These are phyloP conservation scores for Aegilops tauschii DNA, from an alignment of 176 grass and related monocot species.

Conservation along the genomic window DNA sequence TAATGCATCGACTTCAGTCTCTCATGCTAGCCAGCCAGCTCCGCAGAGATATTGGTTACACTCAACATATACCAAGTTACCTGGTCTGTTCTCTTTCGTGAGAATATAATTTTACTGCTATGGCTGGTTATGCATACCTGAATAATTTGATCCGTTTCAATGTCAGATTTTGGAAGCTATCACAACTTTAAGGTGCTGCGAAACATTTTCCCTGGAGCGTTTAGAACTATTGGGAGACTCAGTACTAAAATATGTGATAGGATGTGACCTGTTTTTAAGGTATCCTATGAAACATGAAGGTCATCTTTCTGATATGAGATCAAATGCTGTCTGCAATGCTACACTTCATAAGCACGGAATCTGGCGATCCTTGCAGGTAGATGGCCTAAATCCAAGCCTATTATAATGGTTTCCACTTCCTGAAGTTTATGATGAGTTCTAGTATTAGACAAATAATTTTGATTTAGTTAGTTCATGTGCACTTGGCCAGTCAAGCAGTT, in stretches of 20 bases:
- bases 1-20: slow-evolving; percentile 88
- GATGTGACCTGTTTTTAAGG: slow-evolving; percentile 72
- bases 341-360: slow-evolving; percentile 85
- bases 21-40: slow-evolving; percentile 84
- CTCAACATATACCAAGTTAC: slow-evolving; percentile 47
- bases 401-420: slow-evolving; percentile 25
- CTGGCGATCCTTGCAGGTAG: slow-evolving; percentile 68
- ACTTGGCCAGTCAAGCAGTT: neutral
- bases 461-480: slow-evolving; percentile 1
- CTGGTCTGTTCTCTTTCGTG: slow-evolving; percentile 56
- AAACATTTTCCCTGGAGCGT: slow-evolving; percentile 89
- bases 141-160: slow-evolving; percentile 24
- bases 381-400: slow-evolving; percentile 15
- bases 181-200: slow-evolving; percentile 70
- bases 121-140: neutral
- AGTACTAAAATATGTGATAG: slow-evolving; percentile 82
- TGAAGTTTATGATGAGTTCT: slow-evolving; percentile 8
- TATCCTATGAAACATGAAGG: slow-evolving; percentile 84
- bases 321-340: slow-evolving; percentile 70
- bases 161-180: slow-evolving; percentile 95
- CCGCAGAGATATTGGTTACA: slow-evolving; percentile 61
- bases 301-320: slow-evolving; percentile 68
- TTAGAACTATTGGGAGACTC: slow-evolving; percentile 90
- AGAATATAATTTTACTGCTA: slow-evolving; percentile 17
- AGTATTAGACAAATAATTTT: slow-evolving; percentile 2